Conservation (phyloP, 225 moss, liverwort and hornwort species). For the Straminergon stramineum region DNA sequence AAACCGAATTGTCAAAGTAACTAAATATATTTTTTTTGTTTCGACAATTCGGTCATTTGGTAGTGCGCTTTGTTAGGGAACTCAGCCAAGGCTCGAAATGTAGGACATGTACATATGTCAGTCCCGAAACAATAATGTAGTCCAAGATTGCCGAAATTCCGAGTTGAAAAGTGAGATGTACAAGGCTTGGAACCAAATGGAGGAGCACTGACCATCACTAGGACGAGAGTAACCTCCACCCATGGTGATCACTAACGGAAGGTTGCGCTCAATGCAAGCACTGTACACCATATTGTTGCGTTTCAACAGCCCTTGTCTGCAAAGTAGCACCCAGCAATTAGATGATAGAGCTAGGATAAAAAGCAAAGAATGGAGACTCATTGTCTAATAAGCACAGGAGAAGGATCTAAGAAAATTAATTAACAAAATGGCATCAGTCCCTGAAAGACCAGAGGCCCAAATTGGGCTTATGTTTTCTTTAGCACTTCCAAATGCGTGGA, state of each 20-base stretch:
- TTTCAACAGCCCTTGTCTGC: slow-evolving; percentile 64
- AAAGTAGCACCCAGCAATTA: background rate
- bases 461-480: background rate
- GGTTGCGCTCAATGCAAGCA: slow-evolving; percentile 59
- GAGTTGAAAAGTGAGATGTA: background rate
- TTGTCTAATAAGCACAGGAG: background rate
- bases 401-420: background rate
- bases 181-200: background rate
- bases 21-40: background rate
- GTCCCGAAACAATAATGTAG: background rate
- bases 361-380: background rate
- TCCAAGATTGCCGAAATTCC: background rate
- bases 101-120: background rate
- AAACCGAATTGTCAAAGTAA: background rate
- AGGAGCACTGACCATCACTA: slow-evolving; percentile 41
- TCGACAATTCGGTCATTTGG: background rate
- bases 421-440: background rate
- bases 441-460: background rate
- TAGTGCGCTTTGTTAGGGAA: background rate
- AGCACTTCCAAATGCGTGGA: background rate
- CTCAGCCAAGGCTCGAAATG: background rate
- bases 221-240: slow-evolving; percentile 84
- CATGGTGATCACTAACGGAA: slow-evolving; percentile 82
- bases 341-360: background rate
- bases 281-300: slow-evolving; percentile 80